Conservation (phyloP, 805 yeast genomes). For the Clavispora fructus region DNA sequence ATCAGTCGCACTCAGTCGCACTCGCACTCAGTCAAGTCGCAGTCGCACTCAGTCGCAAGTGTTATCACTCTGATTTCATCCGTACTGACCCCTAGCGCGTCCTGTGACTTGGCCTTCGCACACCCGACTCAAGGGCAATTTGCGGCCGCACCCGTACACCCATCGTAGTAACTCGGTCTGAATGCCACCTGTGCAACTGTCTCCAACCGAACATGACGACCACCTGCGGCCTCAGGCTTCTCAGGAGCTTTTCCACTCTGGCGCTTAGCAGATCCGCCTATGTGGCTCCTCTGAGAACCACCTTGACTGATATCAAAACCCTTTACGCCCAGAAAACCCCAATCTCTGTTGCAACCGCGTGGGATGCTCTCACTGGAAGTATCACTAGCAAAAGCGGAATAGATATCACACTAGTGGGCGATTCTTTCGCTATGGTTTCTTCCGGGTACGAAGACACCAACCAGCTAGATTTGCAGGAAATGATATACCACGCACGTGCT, state of each 20-base stretch:
- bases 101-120: too few relatives aligned
- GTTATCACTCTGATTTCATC: too few relatives aligned
- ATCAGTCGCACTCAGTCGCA: too few relatives aligned
- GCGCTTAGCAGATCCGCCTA: conserved; percentile 7
- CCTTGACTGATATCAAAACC: conserved; percentile 5
- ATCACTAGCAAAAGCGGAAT: conserved; percentile 61
- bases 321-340: conserved; percentile 18
- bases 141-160: too few relatives aligned
- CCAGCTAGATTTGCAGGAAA: conserved; percentile 73
- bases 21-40: too few relatives aligned
- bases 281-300: conserved; percentile 6
- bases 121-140: too few relatives aligned
- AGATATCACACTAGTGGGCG: conserved; percentile 81
- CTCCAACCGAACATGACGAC: not conserved
- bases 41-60: too few relatives aligned
- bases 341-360: conserved; percentile 65
- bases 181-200: not conserved
- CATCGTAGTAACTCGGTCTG: not conserved
- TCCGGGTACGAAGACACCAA: conserved; percentile 76
- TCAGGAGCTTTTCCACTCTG: conserved; percentile 2
- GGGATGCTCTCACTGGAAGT: conserved; percentile 74
- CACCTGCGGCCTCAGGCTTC: not conserved
- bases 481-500: conserved; percentile 68
- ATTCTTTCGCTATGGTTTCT: conserved; percentile 88
- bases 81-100: too few relatives aligned